Base-by-base conservation (phyloP, 1,139 yeast species). In the Suhomyces ambrosiae region DNA sequence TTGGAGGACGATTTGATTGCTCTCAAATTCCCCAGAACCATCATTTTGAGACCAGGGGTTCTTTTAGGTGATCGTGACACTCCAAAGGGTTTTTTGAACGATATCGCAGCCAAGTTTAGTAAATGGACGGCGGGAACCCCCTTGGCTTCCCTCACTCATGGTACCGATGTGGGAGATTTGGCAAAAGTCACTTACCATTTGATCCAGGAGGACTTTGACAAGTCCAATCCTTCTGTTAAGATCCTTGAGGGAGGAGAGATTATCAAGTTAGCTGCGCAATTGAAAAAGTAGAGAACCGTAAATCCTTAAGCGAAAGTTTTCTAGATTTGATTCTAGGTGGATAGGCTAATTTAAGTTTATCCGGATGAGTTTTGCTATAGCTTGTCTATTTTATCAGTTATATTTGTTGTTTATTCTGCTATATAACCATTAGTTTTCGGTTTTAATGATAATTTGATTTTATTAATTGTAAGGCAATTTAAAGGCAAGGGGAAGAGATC, bases 11-110 rank as follows among this genome's bases (percentile, higher is more conserved):
- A 76, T 35, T 63, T 83, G 4, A 58, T 70, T 32, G 78, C 64
- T 0, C 64, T 86, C 40, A 73, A 68, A 14, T 86, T 86, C 57
- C 80, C 81, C n/a, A 67, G 77, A 38, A 79, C 87, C 0, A 70
- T 85, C 30, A 81, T 86, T 42, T 56, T 87, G 37, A 71, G 84
- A 52, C 95, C 95, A 0, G 95, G 95, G 9, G 55, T 65, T 0
- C 63, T 86, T 28, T 50, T 84, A 9, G 95, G 94, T 3, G 68
- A 76, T 21, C 65, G 94, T 48, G 68, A 65, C n/a, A 49, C 47
- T 2, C 33, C 60, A 5, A 71, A 71, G 45, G 78, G 78, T 0
- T 50, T 61, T 24, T 54, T 60, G 7, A 62, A 60, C 40, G 50
- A 49, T 11, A 5, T 56, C 2, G 48, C 58, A 4, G 55, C 56